Evolutionary conservation across 495 filamentous ascomycete species (phyloP).

Genomic region (Viridothelium virens): DNA sequence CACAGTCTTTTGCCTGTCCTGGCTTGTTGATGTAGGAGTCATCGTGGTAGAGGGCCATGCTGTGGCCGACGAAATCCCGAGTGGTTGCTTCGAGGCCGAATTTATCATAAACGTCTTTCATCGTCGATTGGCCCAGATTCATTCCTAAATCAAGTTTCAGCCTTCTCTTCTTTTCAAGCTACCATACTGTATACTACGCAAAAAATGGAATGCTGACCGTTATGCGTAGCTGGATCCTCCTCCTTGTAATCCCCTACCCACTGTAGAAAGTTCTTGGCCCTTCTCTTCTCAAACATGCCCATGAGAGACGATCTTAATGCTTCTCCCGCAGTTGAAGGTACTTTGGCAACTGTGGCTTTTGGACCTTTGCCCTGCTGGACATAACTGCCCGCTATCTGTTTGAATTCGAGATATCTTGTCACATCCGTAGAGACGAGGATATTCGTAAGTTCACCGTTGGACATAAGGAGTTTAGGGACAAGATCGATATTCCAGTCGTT

Average conservation of each 20-base stretch:
- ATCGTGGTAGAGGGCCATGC: slow-evolving; percentile 90
- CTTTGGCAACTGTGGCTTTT: slow-evolving; percentile 88
- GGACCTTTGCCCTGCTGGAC: slow-evolving; percentile 78
- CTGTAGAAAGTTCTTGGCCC: slow-evolving; percentile 93
- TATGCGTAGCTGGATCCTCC: slow-evolving; percentile 77
- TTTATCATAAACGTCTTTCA: slow-evolving; percentile 97
- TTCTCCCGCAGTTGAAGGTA: slow-evolving; percentile 87
- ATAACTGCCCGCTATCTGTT: slow-evolving; percentile 95
- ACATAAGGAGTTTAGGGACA: slow-evolving; percentile 96
- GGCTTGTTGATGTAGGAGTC: slow-evolving; percentile 72
- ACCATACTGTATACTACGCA: neutral
- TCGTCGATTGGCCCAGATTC: slow-evolving; percentile 67
- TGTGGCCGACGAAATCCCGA: slow-evolving; percentile 92
- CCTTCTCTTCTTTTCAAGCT: neutral
- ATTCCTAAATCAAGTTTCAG: slow-evolving; percentile 52
- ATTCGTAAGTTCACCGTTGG: slow-evolving; percentile 95
- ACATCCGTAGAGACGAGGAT: slow-evolving; percentile 96
- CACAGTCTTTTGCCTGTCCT: slow-evolving; percentile 73
- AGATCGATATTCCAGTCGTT: slow-evolving; percentile 99
- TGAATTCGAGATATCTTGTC: slow-evolving; percentile 95
- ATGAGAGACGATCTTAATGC: slow-evolving; percentile 89
- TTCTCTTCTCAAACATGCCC: slow-evolving; percentile 94
- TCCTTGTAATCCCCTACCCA: slow-evolving; percentile 89
- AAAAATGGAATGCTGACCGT: slow-evolving; percentile 50
- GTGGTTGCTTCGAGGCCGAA: slow-evolving; percentile 88